Evolutionary conservation across 2,329 filamentous ascomycete species (phyloP), one percentile per base, ranked within the genome.

Genomic region (Xenosphaeropsis pyriputrescens): DNA sequence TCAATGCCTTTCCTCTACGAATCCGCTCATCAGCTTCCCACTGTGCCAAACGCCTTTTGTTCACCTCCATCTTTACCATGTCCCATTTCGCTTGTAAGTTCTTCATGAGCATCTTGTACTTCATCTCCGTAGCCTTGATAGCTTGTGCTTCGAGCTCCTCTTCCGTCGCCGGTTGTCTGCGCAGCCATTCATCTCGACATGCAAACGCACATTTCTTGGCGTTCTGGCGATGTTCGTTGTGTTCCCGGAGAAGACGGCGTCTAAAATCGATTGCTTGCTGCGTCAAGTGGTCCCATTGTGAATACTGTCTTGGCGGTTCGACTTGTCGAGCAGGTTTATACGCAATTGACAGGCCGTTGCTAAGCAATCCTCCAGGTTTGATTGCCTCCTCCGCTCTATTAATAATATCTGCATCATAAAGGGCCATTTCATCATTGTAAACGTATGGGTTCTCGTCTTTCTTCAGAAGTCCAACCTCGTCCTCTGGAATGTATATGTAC

Each of bases 71-170:
- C 35, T 60, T 70, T 11, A 79, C 72, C 48, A 78, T 79, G 19
- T 79, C 75, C 74, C 75, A 80, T 0, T 68, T 78, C 22, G 64
- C 68, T 31, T 57, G 57, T 31, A 76, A 45, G 14, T 62, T 65
- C 45, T 58, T 77, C 45, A 80, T 65, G 13, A 95, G 72, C 42
- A 77, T 70, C 43, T 75, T 84, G 56, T 91, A 93, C 18, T 75
- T 71, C 34, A 64, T 61, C 43, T 77, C 66, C 57, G 76, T 76
- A 48, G 76, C 67, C 17, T 79, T 75, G 38, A 71, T 68, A 41
- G 83, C 76, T 53, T 96, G 89, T 12, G 72, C 73, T 48, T 88
- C 78, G 14, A 95, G 69, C 54, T 96, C 81, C 51, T 95, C 85
- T 1, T 71, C 66, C 1, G 79, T 77, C 48, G 85, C 85, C 9